phyloP scores from a whole-genome alignment of 495 filamentous ascomycete genomes.

The Annulohypoxylon moriforme region DNA sequence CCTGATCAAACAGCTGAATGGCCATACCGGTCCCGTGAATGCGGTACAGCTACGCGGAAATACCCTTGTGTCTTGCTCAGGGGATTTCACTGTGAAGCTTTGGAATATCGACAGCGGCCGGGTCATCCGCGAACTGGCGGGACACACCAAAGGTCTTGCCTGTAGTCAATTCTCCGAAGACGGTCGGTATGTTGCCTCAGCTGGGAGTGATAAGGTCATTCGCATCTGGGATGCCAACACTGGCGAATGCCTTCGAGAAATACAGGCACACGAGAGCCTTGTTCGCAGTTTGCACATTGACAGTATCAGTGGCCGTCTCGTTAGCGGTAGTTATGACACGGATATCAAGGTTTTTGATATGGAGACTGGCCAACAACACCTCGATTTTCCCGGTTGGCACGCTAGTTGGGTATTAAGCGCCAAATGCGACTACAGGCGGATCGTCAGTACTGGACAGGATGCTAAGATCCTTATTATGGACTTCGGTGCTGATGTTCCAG shows the following conservation, averaged over 20 bases:
- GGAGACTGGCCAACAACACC: slow-evolving; percentile 74
- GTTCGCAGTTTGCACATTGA: slow-evolving; percentile 92
- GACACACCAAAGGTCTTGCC: slow-evolving; percentile 89
- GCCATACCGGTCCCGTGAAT: slow-evolving; percentile 92
- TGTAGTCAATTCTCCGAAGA: slow-evolving; percentile 97
- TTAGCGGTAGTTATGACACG: slow-evolving; percentile 93
- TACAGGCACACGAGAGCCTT: slow-evolving; percentile 80
- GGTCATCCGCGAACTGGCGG: slow-evolving; percentile 86
- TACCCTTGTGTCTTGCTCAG: slow-evolving; percentile 88
- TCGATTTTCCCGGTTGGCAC: slow-evolving; percentile 89
- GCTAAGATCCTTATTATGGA: slow-evolving; percentile 92
- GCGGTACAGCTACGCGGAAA: slow-evolving; percentile 94
- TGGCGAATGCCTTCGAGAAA: slow-evolving; percentile 80
- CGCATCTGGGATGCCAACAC: slow-evolving; percentile 94
- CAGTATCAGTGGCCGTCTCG: slow-evolving; percentile 79
- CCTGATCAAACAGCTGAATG: slow-evolving; percentile 77
- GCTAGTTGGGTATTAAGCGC: slow-evolving; percentile 95
- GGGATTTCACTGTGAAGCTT: slow-evolving; percentile 90
- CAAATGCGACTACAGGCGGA: slow-evolving; percentile 92
- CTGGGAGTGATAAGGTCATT: slow-evolving; percentile 92
- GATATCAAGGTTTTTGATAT: slow-evolving; percentile 92
- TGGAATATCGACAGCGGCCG: slow-evolving; percentile 91
- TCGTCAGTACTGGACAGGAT: slow-evolving; percentile 94
- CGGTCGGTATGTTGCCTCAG: slow-evolving; percentile 85
- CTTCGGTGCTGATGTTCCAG: slow-evolving; percentile 70